Conservation (phyloP, 345 rosid genomes). For the Schrenkiella parvula region DNA sequence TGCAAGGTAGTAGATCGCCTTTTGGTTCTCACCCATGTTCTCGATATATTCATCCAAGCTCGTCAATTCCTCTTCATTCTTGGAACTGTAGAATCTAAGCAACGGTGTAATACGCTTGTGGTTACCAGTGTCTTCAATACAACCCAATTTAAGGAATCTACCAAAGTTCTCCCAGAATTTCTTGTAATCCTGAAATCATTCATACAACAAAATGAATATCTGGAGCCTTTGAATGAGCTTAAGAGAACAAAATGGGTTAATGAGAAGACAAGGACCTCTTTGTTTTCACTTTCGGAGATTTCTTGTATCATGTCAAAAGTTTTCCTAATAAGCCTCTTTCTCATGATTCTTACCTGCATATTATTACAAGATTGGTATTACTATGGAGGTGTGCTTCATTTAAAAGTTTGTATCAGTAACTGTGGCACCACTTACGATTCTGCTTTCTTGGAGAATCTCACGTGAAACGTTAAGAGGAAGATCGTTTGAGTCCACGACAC, state of each 20-base stretch:
- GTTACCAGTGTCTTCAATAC: constrained; percentile 93
- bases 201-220: constrained; percentile 12
- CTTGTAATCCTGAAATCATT: constrained; percentile 71
- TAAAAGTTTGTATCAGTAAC: neutral
- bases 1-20: constrained; percentile 91
- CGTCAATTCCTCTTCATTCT: constrained; percentile 75
- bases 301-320: constrained; percentile 97
- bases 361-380: neutral
- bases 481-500: constrained; percentile 93
- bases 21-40: constrained; percentile 95
- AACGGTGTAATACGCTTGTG: constrained; percentile 91
- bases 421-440: constrained; percentile 48
- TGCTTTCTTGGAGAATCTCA: constrained; percentile 95
- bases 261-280: constrained; percentile 54
- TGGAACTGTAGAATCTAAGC: constrained; percentile 74
- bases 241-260: neutral
- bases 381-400: neutral
- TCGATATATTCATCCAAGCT: constrained; percentile 87
- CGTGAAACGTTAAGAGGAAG: constrained; percentile 98
- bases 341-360: constrained; percentile 84
- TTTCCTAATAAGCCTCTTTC: constrained; percentile 94
- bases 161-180: constrained; percentile 99
- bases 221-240: neutral
- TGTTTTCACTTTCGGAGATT: constrained; percentile 73
- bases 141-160: constrained; percentile 84